Evolutionary conservation across 2,329 filamentous ascomycete genomes (phyloP).

Genomic region (Sordariomycetes sp.): DNA sequence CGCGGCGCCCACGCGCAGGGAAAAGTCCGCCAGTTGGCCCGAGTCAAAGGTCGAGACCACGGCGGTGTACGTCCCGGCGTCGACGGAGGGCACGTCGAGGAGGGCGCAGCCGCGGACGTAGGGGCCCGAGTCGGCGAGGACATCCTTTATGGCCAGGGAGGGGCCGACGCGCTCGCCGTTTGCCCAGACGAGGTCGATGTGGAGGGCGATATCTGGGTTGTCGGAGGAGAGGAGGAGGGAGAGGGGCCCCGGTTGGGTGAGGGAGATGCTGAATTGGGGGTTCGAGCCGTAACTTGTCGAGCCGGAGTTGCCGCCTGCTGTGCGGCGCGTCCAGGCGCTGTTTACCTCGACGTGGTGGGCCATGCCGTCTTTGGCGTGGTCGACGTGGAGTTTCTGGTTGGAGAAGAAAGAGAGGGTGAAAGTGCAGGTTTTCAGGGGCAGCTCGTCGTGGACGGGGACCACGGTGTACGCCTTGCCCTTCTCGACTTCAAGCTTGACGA

Average conservation of each 20-base stretch:
- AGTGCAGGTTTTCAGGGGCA: conserved; percentile 61
- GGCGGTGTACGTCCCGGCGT: conserved; percentile 68
- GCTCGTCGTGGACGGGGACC: conserved; percentile 65
- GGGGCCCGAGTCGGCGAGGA: conserved; percentile 74
- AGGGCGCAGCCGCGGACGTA: conserved; percentile 72
- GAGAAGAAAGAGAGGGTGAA: conserved; percentile 84
- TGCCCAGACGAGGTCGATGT: conserved; percentile 75
- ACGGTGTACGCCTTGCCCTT: conserved; percentile 36
- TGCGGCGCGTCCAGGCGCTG: conserved; percentile 63
- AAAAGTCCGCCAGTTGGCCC: conserved; percentile 62
- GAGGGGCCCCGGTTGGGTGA: conserved; percentile 45
- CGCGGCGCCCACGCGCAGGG: conserved; percentile 58
- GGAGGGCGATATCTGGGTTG: conserved; percentile 56
- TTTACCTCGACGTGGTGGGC: conserved; percentile 41
- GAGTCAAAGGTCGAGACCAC: conserved; percentile 85
- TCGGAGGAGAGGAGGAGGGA: conserved; percentile 62
- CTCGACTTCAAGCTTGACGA: conserved; percentile 49
- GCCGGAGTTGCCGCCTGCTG: conserved; percentile 73
- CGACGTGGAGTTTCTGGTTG: conserved; percentile 43
- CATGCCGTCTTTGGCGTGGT: conserved; percentile 47
- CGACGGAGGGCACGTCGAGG: conserved; percentile 46
- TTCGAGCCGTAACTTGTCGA: conserved; percentile 70
- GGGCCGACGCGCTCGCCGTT: conserved; percentile 53
- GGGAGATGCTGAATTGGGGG: conserved; percentile 64
- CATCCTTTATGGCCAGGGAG: conserved; percentile 58